Percentiles rank a stretch among this genome's conserved stretches.
Evolutionary conservation across 208 protist genomes (phyloP).

Genomic region (Leishmania tarentolae): DNA sequence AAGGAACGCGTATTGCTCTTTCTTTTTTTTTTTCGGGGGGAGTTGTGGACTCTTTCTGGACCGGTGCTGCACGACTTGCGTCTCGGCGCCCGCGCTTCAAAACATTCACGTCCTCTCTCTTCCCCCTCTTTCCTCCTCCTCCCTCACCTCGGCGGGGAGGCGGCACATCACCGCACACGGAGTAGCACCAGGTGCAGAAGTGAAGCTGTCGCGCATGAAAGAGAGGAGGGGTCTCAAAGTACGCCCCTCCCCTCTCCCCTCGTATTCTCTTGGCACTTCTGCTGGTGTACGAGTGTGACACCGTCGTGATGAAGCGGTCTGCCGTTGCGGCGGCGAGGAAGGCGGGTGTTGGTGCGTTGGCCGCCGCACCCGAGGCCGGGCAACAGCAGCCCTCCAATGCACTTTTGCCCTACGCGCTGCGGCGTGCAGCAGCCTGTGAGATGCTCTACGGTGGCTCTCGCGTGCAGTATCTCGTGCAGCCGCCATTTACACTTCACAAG

Average conservation of each 20-base stretch:
- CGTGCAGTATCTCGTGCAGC: constrained; percentile 55
- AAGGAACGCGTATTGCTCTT: not conserved
- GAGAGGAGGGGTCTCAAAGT: not conserved
- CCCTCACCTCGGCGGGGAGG: not conserved
- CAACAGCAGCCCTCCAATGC: constrained; percentile 8
- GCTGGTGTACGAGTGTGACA: not conserved
- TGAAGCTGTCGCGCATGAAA: not conserved
- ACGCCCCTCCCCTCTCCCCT: not conserved
- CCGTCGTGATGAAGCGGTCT: constrained; percentile 21
- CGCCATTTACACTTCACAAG: constrained; percentile 50
- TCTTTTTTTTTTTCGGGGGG: not conserved
- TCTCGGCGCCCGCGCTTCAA: not conserved
- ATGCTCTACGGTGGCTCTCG: constrained; percentile 85
- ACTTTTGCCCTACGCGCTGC: constrained; percentile 76
- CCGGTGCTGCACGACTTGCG: not conserved
- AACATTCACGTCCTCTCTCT: not conserved
- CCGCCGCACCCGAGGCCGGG: not conserved
- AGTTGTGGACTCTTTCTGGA: not conserved
- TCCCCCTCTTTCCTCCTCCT: not conserved
- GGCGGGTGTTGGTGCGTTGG: not conserved
- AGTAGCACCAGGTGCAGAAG: no score
- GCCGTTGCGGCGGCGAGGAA: not conserved
- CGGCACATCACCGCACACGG: not conserved
- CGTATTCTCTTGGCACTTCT: not conserved
- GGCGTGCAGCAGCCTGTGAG: constrained; percentile 59